These are phyloP conservation scores for Fusarium tuaranense DNA, from an alignment of 2,329 filamentous ascomycete species.

Conservation along the genomic window DNA sequence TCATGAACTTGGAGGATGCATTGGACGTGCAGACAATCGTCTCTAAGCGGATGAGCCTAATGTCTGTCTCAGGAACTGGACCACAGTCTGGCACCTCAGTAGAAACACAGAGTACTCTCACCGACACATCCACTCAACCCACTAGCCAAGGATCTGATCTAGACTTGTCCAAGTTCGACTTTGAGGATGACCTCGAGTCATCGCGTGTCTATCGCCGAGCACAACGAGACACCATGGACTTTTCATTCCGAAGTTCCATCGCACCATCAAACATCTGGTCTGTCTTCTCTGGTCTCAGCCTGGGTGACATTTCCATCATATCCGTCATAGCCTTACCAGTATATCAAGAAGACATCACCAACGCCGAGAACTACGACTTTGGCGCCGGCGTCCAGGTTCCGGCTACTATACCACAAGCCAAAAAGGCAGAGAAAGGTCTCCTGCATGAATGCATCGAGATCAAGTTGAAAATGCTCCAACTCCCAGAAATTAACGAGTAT, in stretches of 20 bases:
- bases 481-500: neutral
- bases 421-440: neutral
- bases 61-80: neutral
- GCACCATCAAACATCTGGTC: conserved; percentile 6
- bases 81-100: neutral
- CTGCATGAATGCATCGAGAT: neutral
- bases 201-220: conserved; percentile 20
- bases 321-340: conserved; percentile 17
- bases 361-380: conserved; percentile 18
- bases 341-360: conserved; percentile 12
- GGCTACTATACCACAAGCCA: neutral
- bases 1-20: conserved; percentile 13
- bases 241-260: conserved; percentile 17
- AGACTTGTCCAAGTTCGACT: neutral
- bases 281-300: conserved; percentile 8
- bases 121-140: neutral
- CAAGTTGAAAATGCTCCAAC: conserved; percentile 1
- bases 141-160: neutral
- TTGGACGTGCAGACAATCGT: neutral
- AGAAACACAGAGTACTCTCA: neutral
- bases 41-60: conserved; percentile 1
- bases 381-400: neutral
- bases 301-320: conserved; percentile 6
- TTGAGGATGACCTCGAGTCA: conserved; percentile 9
- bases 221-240: conserved; percentile 16